These are phyloP conservation scores for Fusarium buxicola DNA, from an alignment of 2,329 filamentous ascomycete genomes.

Conservation along the genomic window DNA sequence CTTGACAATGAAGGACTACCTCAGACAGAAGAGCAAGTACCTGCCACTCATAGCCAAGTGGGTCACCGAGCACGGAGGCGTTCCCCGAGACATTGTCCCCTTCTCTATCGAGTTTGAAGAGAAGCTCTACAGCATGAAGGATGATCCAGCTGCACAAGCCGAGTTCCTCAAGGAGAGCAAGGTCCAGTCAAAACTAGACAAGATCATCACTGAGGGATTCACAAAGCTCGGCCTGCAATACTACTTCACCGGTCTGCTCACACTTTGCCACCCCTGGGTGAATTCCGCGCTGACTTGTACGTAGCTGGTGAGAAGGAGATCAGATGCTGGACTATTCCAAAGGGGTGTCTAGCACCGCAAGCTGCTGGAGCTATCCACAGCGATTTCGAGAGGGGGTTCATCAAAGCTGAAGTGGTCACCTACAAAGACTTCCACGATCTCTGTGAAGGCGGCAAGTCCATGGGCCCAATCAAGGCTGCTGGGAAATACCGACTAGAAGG, in stretches of 20 bases:
- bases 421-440: conserved; percentile 59
- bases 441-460: conserved; percentile 57
- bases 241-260: conserved; percentile 55
- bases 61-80: conserved; percentile 58
- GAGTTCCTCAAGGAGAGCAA: conserved; percentile 55
- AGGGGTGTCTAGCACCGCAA: conserved; percentile 54
- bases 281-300: conserved; percentile 8
- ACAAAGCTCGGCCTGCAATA: conserved; percentile 58
- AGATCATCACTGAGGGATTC: conserved; percentile 59
- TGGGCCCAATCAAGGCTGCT: conserved; percentile 59
- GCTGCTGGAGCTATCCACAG: conserved; percentile 57
- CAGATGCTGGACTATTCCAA: conserved; percentile 57
- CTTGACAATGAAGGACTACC: conserved; percentile 60
- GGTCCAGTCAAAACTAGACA: conserved; percentile 55
- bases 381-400: conserved; percentile 58
- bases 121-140: conserved; percentile 54
- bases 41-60: conserved; percentile 58
- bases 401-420: conserved; percentile 59
- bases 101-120: conserved; percentile 60
- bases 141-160: conserved; percentile 50
- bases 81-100: conserved; percentile 55
- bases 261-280: background rate
- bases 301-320: conserved; percentile 59
- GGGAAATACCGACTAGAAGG: conserved; percentile 60
- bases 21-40: conserved; percentile 60